These are phyloP conservation scores for Apostasia ramifera DNA, from an alignment of 106 monocot genomes.

Conservation along the genomic window DNA sequence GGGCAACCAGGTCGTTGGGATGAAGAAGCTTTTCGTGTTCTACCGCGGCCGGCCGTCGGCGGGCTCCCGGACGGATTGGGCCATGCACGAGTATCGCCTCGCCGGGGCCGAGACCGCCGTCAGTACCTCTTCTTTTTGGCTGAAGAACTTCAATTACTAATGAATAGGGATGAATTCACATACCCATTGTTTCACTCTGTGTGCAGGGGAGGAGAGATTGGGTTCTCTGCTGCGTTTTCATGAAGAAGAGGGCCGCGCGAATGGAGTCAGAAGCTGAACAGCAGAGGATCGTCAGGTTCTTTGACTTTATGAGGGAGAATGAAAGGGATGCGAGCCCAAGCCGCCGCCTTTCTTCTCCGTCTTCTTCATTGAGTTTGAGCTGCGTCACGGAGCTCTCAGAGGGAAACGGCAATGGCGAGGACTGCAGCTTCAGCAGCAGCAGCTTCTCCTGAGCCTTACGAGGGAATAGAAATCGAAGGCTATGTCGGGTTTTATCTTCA, in stretches of 20 bases:
- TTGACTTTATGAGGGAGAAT: conserved; percentile 16
- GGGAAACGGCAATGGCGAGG: background rate
- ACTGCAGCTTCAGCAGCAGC: too few relatives aligned
- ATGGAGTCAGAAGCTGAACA: conserved; percentile 2
- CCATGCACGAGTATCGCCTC: conserved; percentile 92
- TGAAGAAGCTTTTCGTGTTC: conserved; percentile 83
- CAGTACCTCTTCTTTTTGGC: background rate
- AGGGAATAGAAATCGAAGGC: too few relatives aligned
- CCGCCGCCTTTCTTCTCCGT: background rate
- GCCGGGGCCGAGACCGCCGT: conserved; percentile 3
- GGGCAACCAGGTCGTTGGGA: conserved; percentile 43
- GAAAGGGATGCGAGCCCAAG: background rate
- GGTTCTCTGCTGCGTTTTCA: conserved; percentile 74
- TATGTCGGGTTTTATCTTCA: too few relatives aligned
- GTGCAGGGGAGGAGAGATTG: conserved; percentile 27
- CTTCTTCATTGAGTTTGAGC: conserved; percentile 27
- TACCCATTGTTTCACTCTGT: background rate
- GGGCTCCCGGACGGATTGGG: conserved; percentile 61
- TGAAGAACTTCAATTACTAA: conserved; percentile 21
- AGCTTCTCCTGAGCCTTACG: too few relatives aligned
- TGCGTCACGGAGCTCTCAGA: conserved; percentile 34
- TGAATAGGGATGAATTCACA: background rate
- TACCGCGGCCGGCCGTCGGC: conserved; percentile 47
- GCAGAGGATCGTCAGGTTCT: conserved; percentile 7
- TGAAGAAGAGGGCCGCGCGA: conserved; percentile 42